Conservation (phyloP, 2,329 filamentous ascomycete species). For the Aspergillus viridinutans region DNA sequence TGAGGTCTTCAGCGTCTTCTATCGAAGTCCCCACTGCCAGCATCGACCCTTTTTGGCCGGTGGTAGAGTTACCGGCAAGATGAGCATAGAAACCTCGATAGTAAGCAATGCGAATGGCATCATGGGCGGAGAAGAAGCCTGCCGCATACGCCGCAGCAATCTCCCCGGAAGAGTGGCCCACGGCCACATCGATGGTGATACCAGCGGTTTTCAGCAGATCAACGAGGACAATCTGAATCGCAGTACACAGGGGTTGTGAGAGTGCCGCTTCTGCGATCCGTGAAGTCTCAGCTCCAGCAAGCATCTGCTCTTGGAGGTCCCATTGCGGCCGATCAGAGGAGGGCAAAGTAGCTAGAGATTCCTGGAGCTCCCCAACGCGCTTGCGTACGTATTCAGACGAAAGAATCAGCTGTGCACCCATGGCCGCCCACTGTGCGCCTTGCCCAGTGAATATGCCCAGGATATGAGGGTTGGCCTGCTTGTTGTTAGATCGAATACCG, state of each 20-base stretch:
- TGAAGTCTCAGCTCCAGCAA: constrained; percentile 11
- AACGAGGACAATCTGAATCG: constrained; percentile 26
- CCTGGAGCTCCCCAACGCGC: constrained; percentile 1
- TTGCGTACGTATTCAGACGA: constrained; percentile 5
- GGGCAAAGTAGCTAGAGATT: too few species aligned
- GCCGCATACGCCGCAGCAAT: constrained; percentile 51
- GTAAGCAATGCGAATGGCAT: constrained; percentile 47
- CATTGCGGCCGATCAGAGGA: constrained; percentile 16
- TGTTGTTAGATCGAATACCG: constrained; percentile 18
- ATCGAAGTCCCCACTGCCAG: constrained; percentile 26
- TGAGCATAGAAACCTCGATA: constrained; percentile 36
- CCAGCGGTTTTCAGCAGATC: constrained; percentile 26
- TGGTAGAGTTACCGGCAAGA: constrained; percentile 5
- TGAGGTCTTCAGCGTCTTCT: constrained; percentile 19
- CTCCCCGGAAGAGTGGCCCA: constrained; percentile 51
- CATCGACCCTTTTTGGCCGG: constrained; percentile 26
- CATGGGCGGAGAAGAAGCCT: constrained; percentile 38
- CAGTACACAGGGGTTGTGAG: constrained; percentile 23
- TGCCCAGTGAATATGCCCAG: constrained; percentile 3
- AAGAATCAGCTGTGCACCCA: too few species aligned
- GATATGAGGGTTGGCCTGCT: constrained; percentile 6
- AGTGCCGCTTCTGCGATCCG: constrained; percentile 20
- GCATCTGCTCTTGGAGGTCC: too few species aligned
- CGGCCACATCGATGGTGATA: constrained; percentile 34
- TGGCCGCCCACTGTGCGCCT: constrained; percentile 4